These are phyloP conservation scores for Rubia occidens DNA, from an alignment of 305 asterid genomes.

Conservation along the genomic window DNA sequence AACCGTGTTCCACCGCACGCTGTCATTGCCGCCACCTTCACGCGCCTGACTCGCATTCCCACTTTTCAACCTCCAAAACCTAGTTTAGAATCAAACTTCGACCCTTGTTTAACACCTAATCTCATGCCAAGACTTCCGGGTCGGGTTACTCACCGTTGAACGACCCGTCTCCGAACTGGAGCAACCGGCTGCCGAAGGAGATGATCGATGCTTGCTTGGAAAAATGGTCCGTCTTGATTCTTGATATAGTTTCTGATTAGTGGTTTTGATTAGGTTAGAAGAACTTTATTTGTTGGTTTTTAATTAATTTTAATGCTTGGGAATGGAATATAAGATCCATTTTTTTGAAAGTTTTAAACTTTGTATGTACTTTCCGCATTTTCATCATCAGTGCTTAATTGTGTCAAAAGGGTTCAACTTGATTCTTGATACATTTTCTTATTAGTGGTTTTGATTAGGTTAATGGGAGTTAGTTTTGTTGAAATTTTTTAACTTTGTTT, in stretches of 20 bases:
- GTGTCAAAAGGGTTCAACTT: too few relatives aligned
- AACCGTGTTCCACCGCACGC: slow-evolving; percentile 23
- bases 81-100: slow-evolving; percentile 11
- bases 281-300: too few relatives aligned
- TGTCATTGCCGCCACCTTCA: slow-evolving; percentile 20
- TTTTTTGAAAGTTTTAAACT: too few relatives aligned
- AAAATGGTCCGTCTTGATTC: too few relatives aligned
- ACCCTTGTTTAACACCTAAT: slow-evolving; percentile 21
- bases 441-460: not conserved
- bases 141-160: slow-evolving; percentile 78
- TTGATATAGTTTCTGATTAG: too few relatives aligned
- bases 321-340: not conserved
- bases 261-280: too few relatives aligned
- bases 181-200: slow-evolving; percentile 91
- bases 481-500: not conserved
- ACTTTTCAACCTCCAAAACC: slow-evolving; percentile 22
- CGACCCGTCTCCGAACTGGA: slow-evolving; percentile 95
- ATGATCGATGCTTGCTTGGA: not conserved
- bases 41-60: slow-evolving; percentile 35
- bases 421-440: not conserved
- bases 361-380: too few relatives aligned
- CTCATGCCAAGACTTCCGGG: slow-evolving; percentile 49
- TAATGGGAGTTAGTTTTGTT: too few relatives aligned
- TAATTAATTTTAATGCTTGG: too few relatives aligned
- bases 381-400: too few relatives aligned